Base-by-base conservation (phyloP, 208 protist genomes). In the Leishmania tarentolae region DNA sequence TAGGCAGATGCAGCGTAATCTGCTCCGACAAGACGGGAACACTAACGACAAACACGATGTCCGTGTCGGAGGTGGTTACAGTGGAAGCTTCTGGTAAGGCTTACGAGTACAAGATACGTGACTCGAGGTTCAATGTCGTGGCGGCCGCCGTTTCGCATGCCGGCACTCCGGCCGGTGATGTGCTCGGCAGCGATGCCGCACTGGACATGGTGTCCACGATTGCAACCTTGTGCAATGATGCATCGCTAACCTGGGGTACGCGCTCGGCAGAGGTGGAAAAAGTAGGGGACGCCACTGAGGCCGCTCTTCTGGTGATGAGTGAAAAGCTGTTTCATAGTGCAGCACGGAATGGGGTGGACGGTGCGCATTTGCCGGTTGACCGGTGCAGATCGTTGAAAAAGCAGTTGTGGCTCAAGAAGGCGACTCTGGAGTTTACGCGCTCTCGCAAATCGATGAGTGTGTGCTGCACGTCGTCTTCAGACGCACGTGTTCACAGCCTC, bases 1-100 rank as follows among this genome's bases (percentile, higher is more conserved):
- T 99, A 19, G 99, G 99, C 37, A 96, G 97, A 70, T 99, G 96
- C 79, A 98, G 97, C 35, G 96, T 99, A 17, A 99, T 99, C 83
- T 99, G 99, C 90, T 99, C 95, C 11, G 99, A 99, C 89, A 99
- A 99, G 88, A 99, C 99, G 7, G 99, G 99, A 19, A 99, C 99
- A 0, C 91, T 99, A 50, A 99, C 99, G 17, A 99, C 96, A 21
- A 99, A 99, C 86, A 94, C 98, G 86, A 99, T 99, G 99, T 95
- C 96, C 24, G 98, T 99, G 17, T 44, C 87, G 28, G 73, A 95
- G 31, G 83, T 96, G 6, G 83, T 87, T 44, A 97, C 94, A 2
- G 31, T 93, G 15, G 66, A 85, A 2, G 3, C 63, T 0, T 31
- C 81, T 44, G 69, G 56, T 8, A 78, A 56, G 1, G 4, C 86